A percentile compares a stretch with the other conserved stretches of the same genome.
These are phyloP conservation scores for Cokeromyces recurvatus DNA, from an alignment of 371 early-diverging fungal genomes.

Conservation along the genomic window DNA sequence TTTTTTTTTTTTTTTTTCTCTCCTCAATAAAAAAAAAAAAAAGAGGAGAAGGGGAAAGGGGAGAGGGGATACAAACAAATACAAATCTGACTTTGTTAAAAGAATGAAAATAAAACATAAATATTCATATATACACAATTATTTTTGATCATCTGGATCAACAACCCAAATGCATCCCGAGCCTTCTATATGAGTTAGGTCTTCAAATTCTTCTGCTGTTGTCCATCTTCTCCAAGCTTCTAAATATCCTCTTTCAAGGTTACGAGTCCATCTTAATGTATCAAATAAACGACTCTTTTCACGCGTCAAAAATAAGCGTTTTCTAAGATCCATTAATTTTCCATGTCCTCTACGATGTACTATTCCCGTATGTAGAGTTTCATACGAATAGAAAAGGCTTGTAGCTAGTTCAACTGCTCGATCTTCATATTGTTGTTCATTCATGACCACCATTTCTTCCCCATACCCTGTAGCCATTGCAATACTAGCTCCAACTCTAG, in stretches of 20 bases:
- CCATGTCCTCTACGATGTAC: constrained; percentile 56
- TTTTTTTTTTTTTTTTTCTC: constrained; percentile 1
- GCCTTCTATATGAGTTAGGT: constrained; percentile 14
- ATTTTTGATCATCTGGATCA: constrained; percentile 35
- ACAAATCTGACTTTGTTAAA: too few species aligned
- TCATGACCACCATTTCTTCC: constrained; percentile 74
- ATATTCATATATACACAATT: too few species aligned
- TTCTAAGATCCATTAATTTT: constrained; percentile 63
- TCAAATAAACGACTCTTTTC: constrained; percentile 81
- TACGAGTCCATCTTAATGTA: constrained; percentile 84
- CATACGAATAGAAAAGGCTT: constrained; percentile 50
- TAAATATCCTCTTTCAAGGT: constrained; percentile 68
- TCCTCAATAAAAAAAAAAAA: too few species aligned
- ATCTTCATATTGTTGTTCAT: constrained; percentile 76
- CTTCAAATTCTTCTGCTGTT: constrained; percentile 56
- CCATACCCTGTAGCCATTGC: constrained; percentile 85
- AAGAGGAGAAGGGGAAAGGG: neutral
- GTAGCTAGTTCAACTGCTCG: constrained; percentile 68
- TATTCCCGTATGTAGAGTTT: constrained; percentile 10
- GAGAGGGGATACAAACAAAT: neutral
- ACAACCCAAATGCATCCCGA: constrained; percentile 44
- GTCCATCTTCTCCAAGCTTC: constrained; percentile 83
- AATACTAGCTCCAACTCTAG: constrained; percentile 85
- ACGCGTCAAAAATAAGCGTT: constrained; percentile 69
- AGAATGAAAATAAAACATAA: too few species aligned